These are phyloP conservation scores for Berberis thunbergii DNA, from an alignment of 164 flowering plant species.

Conservation along the genomic window DNA sequence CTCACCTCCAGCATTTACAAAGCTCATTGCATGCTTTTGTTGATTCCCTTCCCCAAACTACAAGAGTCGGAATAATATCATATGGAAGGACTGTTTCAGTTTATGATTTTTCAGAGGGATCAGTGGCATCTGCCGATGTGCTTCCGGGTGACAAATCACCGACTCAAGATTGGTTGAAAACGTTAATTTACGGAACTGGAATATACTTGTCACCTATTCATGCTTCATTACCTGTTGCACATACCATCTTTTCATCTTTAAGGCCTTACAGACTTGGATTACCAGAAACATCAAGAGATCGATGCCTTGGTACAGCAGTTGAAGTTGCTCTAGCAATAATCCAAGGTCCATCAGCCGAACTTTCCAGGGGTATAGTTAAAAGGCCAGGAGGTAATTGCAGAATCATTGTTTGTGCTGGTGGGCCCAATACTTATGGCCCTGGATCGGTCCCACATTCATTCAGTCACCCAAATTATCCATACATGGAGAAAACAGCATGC, in stretches of 20 bases:
- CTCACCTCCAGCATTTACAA: slow-evolving; percentile 84
- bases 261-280: slow-evolving; percentile 55
- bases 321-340: slow-evolving; percentile 84
- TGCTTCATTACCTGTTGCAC: slow-evolving; percentile 73
- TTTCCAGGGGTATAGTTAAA: slow-evolving; percentile 63
- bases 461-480: slow-evolving; percentile 82
- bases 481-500: slow-evolving; percentile 80
- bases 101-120: slow-evolving; percentile 86
- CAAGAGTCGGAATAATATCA: slow-evolving; percentile 69
- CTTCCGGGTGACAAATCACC: slow-evolving; percentile 82
- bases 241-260: slow-evolving; percentile 75
- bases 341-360: slow-evolving; percentile 84
- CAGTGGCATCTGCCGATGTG: slow-evolving; percentile 89
- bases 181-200: slow-evolving; percentile 82
- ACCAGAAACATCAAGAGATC: slow-evolving; percentile 82
- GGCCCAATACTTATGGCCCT: slow-evolving; percentile 91
- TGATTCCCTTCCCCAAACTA: slow-evolving; percentile 73
- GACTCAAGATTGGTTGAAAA: slow-evolving; percentile 59
- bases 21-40: slow-evolving; percentile 95
- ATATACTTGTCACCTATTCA: slow-evolving; percentile 83
- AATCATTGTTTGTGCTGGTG: slow-evolving; percentile 88
- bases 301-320: slow-evolving; percentile 86
- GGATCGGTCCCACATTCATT: slow-evolving; percentile 90
- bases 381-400: slow-evolving; percentile 79
- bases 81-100: slow-evolving; percentile 87